phyloP scores from a whole-genome alignment of 2,329 filamentous ascomycete species.

The Colletotrichum coccodes region DNA sequence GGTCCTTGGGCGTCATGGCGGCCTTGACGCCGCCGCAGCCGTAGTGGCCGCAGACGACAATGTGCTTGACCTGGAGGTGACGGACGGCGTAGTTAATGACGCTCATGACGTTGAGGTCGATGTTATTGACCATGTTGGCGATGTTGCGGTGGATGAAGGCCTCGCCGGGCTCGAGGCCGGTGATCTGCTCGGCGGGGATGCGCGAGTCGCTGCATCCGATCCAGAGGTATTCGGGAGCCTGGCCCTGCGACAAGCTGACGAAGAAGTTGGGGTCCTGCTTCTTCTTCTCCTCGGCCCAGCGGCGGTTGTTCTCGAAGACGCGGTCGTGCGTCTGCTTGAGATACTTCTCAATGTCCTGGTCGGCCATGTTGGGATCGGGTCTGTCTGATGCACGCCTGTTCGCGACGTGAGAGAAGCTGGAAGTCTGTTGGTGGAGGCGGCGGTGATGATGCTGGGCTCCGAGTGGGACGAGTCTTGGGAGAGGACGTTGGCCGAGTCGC shows the following conservation, averaged over 20 bases:
- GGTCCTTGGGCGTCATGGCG: slow-evolving; percentile 76
- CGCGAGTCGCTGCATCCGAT: slow-evolving; percentile 92
- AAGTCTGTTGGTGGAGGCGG: neutral
- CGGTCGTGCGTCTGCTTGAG: slow-evolving; percentile 72
- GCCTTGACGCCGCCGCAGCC: slow-evolving; percentile 82
- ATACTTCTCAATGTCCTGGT: slow-evolving; percentile 50
- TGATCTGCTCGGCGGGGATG: slow-evolving; percentile 90
- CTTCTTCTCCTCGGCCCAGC: slow-evolving; percentile 71
- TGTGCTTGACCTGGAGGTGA: slow-evolving; percentile 84
- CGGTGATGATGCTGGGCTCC: neutral
- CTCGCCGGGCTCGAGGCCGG: slow-evolving; percentile 86
- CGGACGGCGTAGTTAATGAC: slow-evolving; percentile 90
- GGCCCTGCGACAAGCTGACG: slow-evolving; percentile 69
- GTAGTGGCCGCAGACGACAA: slow-evolving; percentile 83
- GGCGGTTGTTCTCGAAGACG: slow-evolving; percentile 75
- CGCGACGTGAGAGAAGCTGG: slow-evolving; percentile 12
- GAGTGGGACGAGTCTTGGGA: neutral
- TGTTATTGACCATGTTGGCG: slow-evolving; percentile 85
- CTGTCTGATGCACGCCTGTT: neutral
- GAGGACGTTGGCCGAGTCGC: slow-evolving; percentile 7
- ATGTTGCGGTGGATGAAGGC: slow-evolving; percentile 97
- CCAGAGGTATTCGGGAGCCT: slow-evolving; percentile 81
- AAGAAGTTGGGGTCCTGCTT: slow-evolving; percentile 73
- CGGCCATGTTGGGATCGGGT: slow-evolving; percentile 30
- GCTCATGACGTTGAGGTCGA: slow-evolving; percentile 81